Percentiles rank a stretch among this genome's conserved stretches.
phyloP scores from a whole-genome alignment of 2,329 filamentous ascomycete genomes.

The Nemania sp. region DNA sequence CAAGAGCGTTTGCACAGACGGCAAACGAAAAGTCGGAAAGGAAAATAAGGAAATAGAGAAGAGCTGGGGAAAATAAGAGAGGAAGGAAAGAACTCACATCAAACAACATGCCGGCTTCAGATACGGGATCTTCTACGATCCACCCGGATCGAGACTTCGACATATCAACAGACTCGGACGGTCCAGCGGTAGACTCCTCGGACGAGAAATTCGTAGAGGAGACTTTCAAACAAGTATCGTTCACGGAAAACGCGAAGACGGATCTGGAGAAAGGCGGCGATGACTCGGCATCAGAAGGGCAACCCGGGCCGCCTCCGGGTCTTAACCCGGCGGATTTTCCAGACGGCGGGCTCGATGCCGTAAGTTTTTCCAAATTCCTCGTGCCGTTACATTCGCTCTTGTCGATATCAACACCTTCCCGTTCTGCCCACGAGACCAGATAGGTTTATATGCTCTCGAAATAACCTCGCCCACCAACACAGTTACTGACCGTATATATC shows the following conservation, averaged over 20 bases:
- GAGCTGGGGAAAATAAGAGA: neutral
- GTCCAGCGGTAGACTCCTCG: constrained; percentile 32
- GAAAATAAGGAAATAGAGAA: neutral
- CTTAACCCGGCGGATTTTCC: constrained; percentile 66
- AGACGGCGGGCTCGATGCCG: constrained; percentile 67
- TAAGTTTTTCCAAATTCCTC: constrained; percentile 25
- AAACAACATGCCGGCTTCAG: constrained; percentile 40
- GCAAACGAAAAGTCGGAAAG: neutral
- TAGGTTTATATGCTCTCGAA: neutral
- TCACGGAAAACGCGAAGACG: constrained; percentile 32
- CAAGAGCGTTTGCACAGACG: neutral
- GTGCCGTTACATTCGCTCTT: neutral
- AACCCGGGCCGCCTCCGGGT: constrained; percentile 46
- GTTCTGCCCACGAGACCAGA: neutral
- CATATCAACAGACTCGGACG: constrained; percentile 36
- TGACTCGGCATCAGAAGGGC: constrained; percentile 17
- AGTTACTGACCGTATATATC: constrained; percentile 28
- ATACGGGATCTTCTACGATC: constrained; percentile 44
- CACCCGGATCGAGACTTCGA: constrained; percentile 35
- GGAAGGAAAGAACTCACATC: neutral
- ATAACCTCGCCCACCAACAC: neutral
- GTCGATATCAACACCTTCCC: neutral
- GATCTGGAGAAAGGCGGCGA: constrained; percentile 51
- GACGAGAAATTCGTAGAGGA: constrained; percentile 41
- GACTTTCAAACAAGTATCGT: constrained; percentile 48